Evolutionary conservation across 2,329 filamentous ascomycete genomes (phyloP), one percentile per base, ranked within the genome.

Genomic region (Cercospora sesami): DNA sequence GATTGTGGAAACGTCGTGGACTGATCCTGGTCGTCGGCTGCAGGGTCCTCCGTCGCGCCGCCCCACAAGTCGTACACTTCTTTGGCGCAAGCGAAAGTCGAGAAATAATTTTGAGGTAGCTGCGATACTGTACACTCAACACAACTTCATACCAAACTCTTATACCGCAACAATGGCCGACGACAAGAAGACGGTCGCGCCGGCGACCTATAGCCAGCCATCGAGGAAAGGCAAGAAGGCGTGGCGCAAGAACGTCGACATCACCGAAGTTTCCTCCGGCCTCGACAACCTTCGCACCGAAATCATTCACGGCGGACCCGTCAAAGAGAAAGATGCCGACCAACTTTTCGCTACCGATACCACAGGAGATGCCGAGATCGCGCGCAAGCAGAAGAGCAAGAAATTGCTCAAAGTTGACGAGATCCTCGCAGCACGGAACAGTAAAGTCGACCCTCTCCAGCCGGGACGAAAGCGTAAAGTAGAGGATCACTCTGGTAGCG

Each of bases 151-250:
- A n/a, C 4, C 3, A 33, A 30, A 23, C n/a, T 9, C 23, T 14
- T 4, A 31, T 31, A 14, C 30, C 12, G 55, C 30, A 36, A 36
- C 39, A 10, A 71, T 72, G 66, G 68, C 68, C 6, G 66, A 67
- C 57, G 60, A 63, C 30, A 64, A 64, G 33, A 73, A 59, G 23
- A 66, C 65, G 12, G 81, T 85, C 39, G 90, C 92, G 18, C 94
- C 93, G 10, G 88, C 90, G 71, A 92, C 96, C 73, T 89, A 90
- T 81, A 93, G 88, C 71, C 95, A 99, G 80, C 88, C 93, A 28
- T 98, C 94, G 5, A 87, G 95, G 78, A 99, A 99, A 80, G 95
- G 96, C 75, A 98, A 98, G 82, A 98, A 96, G 83, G 94, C 95
- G 33, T 99, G 95, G 95, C 88, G 95, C 78, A 99, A 98, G 81